Base-by-base conservation (phyloP, 2,329 filamentous ascomycete genomes). In the Orbilia oligospora region DNA sequence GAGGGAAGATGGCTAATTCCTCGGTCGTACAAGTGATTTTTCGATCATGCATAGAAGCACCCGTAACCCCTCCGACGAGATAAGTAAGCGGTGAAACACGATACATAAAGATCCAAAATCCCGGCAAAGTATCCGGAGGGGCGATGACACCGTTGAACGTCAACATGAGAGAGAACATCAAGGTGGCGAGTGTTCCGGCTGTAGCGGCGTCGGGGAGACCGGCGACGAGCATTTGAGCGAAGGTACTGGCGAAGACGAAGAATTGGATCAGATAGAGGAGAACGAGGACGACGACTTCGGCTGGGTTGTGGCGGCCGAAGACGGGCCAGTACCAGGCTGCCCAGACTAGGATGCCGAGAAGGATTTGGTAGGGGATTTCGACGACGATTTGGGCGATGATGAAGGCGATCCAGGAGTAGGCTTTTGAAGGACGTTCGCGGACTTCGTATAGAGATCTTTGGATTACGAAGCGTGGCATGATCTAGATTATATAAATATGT, bases 281-380 rank as follows among this genome's bases (percentile, higher is more conserved):
- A 88, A 95, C 92, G 20, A 96, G 88, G 0, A 86, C 91, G 10
- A 92, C 92, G 38, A 93, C 92, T 82, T 93, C 89, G 3, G 88
- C 83, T 0, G 91, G 88, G 80, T 90, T 86, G 76, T 88, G 88
- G 2, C 89, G 89, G 0, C 86, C 86, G 18, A 87, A 85, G 1
- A 97, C 89, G 0, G 93, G 92, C 83, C 94, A 97, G 87, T 97
- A 97, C 89, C 92, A 95, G 84, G 88, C 90, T 82, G 93, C 87
- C 86, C 87, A 97, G 86, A 94, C 91, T 80, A 97, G 85, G n/a
- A 91, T 87, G 2, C 90, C 89, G 87, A 92, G 91, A 51, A 96
- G 84, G 0, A 90, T 88, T 83, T 97, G 93, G 90, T 92, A 97
- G 0, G 93, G 93, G 1, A 97, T 86, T 84, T 97, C 94, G 76